Conservation (phyloP, 352 stramenopile species). For the Phytopythium litorale region DNA sequence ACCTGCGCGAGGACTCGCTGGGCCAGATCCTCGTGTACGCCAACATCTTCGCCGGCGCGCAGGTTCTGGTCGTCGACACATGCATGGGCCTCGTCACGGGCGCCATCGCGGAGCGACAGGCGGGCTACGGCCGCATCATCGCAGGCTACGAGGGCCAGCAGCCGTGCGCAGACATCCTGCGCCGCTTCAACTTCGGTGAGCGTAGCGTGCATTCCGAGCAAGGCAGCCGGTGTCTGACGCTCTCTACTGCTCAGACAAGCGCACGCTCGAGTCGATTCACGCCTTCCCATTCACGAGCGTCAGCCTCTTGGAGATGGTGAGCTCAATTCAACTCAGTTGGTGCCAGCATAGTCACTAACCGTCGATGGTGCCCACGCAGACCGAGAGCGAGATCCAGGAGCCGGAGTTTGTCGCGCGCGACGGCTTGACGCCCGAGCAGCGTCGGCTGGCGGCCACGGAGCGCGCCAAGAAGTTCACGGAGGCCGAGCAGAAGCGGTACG, state of each 20-base stretch:
- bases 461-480: constrained; percentile 82
- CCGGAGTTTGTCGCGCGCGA: constrained; percentile 41
- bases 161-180: constrained; percentile 65
- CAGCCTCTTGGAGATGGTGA: constrained; percentile 34
- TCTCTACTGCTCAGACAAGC: constrained; percentile 39
- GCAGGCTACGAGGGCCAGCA: constrained; percentile 75
- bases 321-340: neutral
- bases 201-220: neutral
- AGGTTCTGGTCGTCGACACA: constrained; percentile 92
- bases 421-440: constrained; percentile 55
- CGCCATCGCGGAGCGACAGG: constrained; percentile 82
- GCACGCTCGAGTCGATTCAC: constrained; percentile 68
- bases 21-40: constrained; percentile 91
- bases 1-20: constrained; percentile 91
- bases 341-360: too few relatives aligned
- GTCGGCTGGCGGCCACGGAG: constrained; percentile 55
- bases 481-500: constrained; percentile 73
- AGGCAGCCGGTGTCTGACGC: neutral
- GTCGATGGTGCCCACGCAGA: constrained; percentile 12
- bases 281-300: constrained; percentile 71
- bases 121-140: constrained; percentile 65
- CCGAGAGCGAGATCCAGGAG: constrained; percentile 50
- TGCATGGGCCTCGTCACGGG: constrained; percentile 91
- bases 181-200: constrained; percentile 84
- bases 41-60: constrained; percentile 88